Percentiles rank a stretch among this genome's conserved stretches.
phyloP scores from a whole-genome alignment of 2,329 filamentous ascomycete genomes.

The Hypoxylon sp. region DNA sequence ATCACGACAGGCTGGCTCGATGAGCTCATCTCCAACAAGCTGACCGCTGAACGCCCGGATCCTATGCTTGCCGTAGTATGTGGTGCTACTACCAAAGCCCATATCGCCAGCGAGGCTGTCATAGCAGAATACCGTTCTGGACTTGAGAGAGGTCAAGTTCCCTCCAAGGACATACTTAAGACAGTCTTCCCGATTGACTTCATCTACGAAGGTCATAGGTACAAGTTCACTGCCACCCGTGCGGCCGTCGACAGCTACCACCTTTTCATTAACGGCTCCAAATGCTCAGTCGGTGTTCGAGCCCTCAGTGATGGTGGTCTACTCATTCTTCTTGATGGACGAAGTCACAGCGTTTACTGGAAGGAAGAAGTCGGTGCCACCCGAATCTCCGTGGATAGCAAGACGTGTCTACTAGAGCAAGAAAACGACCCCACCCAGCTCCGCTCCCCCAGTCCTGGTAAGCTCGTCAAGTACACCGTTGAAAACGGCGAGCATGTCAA shows the following conservation, averaged over 20 bases:
- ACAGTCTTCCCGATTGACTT: constrained; percentile 98
- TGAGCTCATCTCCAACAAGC: constrained; percentile 96
- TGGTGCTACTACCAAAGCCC: constrained; percentile 94
- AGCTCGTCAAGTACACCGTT: constrained; percentile 97
- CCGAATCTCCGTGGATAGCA: constrained; percentile 95
- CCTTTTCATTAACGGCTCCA: constrained; percentile 98
- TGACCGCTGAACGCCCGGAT: constrained; percentile 96
- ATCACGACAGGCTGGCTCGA: constrained; percentile 99
- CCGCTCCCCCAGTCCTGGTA: constrained; percentile 93
- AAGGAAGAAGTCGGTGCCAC: constrained; percentile 98
- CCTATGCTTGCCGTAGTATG: constrained; percentile 94
- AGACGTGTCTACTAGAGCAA: constrained; percentile 97
- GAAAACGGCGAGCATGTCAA: constrained; percentile 95
- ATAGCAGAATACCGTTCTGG: constrained; percentile 89
- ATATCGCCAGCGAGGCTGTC: constrained; percentile 92
- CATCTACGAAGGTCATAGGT: constrained; percentile 96
- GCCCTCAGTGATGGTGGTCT: constrained; percentile 95
- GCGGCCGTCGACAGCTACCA: constrained; percentile 96
- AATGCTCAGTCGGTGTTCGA: constrained; percentile 92
- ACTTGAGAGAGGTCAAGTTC: constrained; percentile 96
- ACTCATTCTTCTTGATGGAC: constrained; percentile 88
- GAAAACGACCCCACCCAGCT: constrained; percentile 99
- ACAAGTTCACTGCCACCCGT: constrained; percentile 97
- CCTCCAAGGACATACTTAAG: constrained; percentile 95
- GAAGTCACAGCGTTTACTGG: constrained; percentile 99